Conservation (phyloP, 2,329 filamentous ascomycete genomes). For the Pyrenochaeta sp. region DNA sequence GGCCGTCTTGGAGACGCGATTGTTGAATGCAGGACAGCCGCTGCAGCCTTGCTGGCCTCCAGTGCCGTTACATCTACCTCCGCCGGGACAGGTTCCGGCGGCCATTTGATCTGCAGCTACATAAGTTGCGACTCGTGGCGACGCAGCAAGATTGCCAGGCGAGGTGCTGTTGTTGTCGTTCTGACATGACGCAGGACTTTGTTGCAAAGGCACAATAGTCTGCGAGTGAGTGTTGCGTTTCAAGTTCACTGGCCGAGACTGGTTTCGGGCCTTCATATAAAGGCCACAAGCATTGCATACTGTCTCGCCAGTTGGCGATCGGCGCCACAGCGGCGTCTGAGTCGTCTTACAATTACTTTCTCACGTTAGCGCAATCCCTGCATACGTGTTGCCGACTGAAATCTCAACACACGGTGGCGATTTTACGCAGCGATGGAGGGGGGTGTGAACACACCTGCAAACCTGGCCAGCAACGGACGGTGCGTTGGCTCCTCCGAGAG, state of each 20-base stretch:
- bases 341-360: conserved; percentile 93
- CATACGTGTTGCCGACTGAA: conserved; percentile 7
- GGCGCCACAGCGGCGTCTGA: conserved; percentile 90
- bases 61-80: conserved; percentile 94
- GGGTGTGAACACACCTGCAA: conserved; percentile 68
- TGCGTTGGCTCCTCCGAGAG: conserved; percentile 34
- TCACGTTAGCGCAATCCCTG: conserved; percentile 22
- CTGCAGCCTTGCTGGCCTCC: conserved; percentile 94
- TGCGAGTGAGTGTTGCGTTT: conserved; percentile 72
- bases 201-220: conserved; percentile 35
- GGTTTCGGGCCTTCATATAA: conserved; percentile 92
- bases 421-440: not conserved
- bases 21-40: conserved; percentile 97
- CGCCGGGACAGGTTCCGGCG: conserved; percentile 91
- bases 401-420: conserved; percentile 5
- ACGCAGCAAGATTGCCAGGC: conserved; percentile 48
- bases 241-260: conserved; percentile 86
- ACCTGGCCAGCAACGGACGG: conserved; percentile 69
- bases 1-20: conserved; percentile 87
- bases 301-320: conserved; percentile 89
- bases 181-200: conserved; percentile 53
- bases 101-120: conserved; percentile 78
- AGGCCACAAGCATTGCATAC: conserved; percentile 98
- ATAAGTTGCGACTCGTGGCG: conserved; percentile 68
- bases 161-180: conserved; percentile 51